Conservation (phyloP, 2,329 filamentous ascomycete species). For the Emergomyces africanus region DNA sequence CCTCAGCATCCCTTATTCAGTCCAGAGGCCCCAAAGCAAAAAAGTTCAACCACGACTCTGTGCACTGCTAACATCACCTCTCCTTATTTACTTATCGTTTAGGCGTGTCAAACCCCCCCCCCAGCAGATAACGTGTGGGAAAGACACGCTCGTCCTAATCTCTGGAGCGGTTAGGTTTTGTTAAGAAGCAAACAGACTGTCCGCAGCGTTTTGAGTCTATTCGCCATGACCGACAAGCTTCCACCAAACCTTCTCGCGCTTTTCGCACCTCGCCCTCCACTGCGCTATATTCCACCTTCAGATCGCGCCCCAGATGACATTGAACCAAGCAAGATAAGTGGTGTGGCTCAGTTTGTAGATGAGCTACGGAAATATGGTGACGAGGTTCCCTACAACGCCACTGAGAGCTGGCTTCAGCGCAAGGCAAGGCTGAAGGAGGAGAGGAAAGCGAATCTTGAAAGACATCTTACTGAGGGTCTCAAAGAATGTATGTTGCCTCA, state of each 20-base stretch:
- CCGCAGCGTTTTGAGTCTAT: neutral
- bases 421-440: constrained; percentile 74
- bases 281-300: constrained; percentile 74
- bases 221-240: constrained; percentile 83
- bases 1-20: neutral
- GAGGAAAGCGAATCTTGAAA: constrained; percentile 57
- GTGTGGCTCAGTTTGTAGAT: constrained; percentile 62
- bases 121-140: neutral
- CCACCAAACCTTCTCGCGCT: constrained; percentile 85
- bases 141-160: neutral
- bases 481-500: constrained; percentile 44
- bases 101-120: neutral
- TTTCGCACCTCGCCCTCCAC: constrained; percentile 83
- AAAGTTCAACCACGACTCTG: neutral
- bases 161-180: neutral
- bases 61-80: neutral
- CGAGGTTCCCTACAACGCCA: constrained; percentile 62
- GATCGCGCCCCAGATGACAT: constrained; percentile 77
- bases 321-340: constrained; percentile 58
- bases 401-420: constrained; percentile 84
- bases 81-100: neutral
- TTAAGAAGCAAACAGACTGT: neutral
- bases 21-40: neutral
- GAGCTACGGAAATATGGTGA: constrained; percentile 66
- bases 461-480: constrained; percentile 50